These are phyloP conservation scores for Globisporangium nunn DNA, from an alignment of 352 stramenopile species.

Conservation along the genomic window DNA sequence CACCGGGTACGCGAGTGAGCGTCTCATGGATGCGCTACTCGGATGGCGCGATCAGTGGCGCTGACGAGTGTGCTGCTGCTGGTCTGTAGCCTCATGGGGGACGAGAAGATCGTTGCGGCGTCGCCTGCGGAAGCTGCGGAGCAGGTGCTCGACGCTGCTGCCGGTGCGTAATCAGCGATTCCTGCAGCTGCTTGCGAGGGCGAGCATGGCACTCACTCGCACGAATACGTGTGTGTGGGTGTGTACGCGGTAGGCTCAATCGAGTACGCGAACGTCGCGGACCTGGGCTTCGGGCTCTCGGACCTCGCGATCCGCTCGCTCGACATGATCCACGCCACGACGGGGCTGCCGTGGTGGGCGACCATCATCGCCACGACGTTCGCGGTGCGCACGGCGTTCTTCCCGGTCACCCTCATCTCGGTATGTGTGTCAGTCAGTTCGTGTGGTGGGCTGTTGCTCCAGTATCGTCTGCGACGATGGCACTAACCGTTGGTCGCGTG, in stretches of 20 bases:
- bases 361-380: constrained; percentile 83
- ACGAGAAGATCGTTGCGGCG: constrained; percentile 38
- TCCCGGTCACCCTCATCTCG: constrained; percentile 76
- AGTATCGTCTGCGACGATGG: not conserved
- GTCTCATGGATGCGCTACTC: too few species aligned
- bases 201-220: too few species aligned
- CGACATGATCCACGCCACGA: constrained; percentile 68
- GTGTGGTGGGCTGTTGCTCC: not conserved
- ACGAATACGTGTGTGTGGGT: not conserved
- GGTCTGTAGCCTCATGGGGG: constrained; percentile 21
- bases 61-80: not conserved
- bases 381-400: constrained; percentile 56
- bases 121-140: constrained; percentile 38
- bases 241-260: constrained; percentile 21
- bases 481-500: not conserved
- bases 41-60: not conserved
- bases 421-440: constrained; percentile 19
- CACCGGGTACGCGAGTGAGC: constrained; percentile 23
- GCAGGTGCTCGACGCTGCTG: constrained; percentile 36
- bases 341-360: constrained; percentile 83
- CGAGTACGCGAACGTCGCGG: constrained; percentile 45
- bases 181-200: too few species aligned
- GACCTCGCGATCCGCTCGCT: constrained; percentile 71
- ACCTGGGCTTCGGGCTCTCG: constrained; percentile 65
- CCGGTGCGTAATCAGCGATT: constrained; percentile 12